Conservation (phyloP, 2,329 filamentous ascomycete species). For the Fusarium camptoceras region DNA sequence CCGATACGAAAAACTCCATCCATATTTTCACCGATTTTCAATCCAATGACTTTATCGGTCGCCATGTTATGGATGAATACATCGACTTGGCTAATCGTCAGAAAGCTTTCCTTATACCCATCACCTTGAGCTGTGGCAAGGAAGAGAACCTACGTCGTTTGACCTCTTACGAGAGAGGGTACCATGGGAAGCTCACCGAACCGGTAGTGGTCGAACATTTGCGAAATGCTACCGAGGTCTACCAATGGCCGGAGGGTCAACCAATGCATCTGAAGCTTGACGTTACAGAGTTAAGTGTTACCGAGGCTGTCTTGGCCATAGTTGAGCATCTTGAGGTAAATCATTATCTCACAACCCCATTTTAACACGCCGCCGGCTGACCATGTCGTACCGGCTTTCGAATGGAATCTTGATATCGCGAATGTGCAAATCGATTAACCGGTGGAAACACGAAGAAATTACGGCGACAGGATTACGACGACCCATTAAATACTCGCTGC, state of each 20-base stretch:
- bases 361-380: too few relatives aligned
- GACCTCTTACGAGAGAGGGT: not conserved
- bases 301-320: not conserved
- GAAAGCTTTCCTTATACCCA: not conserved
- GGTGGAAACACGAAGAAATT: too few relatives aligned
- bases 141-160: not conserved
- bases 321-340: not conserved
- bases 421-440: too few relatives aligned
- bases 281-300: not conserved
- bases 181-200: not conserved
- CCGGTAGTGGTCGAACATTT: not conserved
- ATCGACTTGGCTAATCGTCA: not conserved
- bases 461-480: too few relatives aligned
- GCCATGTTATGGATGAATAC: not conserved
- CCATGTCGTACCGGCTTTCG: fast-evolving
- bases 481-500: too few relatives aligned
- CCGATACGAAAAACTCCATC: not conserved
- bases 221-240: not conserved
- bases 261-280: not conserved
- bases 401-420: too few relatives aligned
- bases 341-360: too few relatives aligned
- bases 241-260: not conserved
- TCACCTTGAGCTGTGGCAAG: not conserved
- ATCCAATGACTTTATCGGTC: not conserved
- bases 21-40: not conserved